Evolutionary conservation across 306 rosid genomes (phyloP), one percentile per base, ranked within the genome.

Genomic region (Lotus japonicus): DNA sequence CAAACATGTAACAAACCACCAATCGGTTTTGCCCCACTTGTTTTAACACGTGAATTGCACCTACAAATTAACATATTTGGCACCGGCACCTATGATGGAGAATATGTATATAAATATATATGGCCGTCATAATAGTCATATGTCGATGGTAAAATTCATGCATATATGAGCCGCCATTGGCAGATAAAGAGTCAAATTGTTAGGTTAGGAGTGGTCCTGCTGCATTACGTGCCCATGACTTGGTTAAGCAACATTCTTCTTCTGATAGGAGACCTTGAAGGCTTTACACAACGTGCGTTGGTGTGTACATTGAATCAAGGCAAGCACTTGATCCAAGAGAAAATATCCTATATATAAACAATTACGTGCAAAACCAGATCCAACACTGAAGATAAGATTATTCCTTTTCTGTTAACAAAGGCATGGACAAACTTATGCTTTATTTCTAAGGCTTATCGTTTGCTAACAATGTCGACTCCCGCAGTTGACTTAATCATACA

Each of bases 231-330:
- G 14, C 61, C 79, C 45, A 58, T 21, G 4, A 26, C 58, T 62
- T 53, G 11, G 23, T 62, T 53, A 45, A 43, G 52, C 59, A 64
- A 64, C 48, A 9, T 38, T 54, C 43, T 1, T 11, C 17, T 49
- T 18, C 42, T 38, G 0, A 8, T 4, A 38, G 4, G 16, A 28
- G 16, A 26, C 57, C 38, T 53, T 72, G 7, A 4, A 28, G 5
- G 4, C 33, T 31, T 31, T 31, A 31, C 8, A 18, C 1, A 50
- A 38, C 9, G 19, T 28, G 64, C 36, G 1, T 31, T 5, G 45
- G 62, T 46, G 12, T 41, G 13, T 49, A 4, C 81, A 55, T 36
- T 77, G 67, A 77, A 77, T 63, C 65, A 4, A 69, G 31, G 55
- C 65, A 4, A 69, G 31, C 60, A 67, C 28, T 15, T 45, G 66